phyloP scores from a whole-genome alignment of 345 rosid genomes.

The Anastatica hierochuntica region DNA sequence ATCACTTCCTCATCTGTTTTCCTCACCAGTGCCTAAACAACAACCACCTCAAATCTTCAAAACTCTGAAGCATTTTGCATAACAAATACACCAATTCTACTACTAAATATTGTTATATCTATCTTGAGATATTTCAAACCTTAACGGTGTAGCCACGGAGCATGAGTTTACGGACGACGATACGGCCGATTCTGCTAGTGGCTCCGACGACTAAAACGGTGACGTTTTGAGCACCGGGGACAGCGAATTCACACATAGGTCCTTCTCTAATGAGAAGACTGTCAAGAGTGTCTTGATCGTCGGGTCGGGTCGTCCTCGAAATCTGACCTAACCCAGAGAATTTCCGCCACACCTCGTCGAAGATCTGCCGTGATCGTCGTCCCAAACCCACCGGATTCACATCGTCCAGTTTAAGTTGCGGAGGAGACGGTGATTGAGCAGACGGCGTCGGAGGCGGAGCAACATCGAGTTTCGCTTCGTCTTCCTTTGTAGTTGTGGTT shows the following conservation, averaged over 20 bases:
- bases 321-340: constrained; percentile 94
- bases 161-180: constrained; percentile 90
- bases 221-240: constrained; percentile 88
- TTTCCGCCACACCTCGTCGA: constrained; percentile 93
- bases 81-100: background rate
- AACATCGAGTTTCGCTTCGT: constrained; percentile 8
- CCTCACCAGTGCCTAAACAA: constrained; percentile 60
- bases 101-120: background rate
- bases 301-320: constrained; percentile 64
- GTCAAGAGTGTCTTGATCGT: constrained; percentile 55
- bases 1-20: constrained; percentile 55
- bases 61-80: background rate
- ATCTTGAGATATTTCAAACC: constrained; percentile 22
- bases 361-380: constrained; percentile 74
- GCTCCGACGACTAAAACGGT: constrained; percentile 88
- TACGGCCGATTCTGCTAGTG: constrained; percentile 89
- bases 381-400: constrained; percentile 90
- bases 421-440: constrained; percentile 13
- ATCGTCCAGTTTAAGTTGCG: constrained; percentile 55
- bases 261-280: constrained; percentile 67
- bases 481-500: constrained; percentile 17
- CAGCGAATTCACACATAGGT: constrained; percentile 93
- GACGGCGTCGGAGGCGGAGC: constrained; percentile 8
- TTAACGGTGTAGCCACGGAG: constrained; percentile 88
- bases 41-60: background rate